These are phyloP conservation scores for Bruguiera gymnorhiza DNA, from an alignment of 345 rosid genomes.

Conservation along the genomic window DNA sequence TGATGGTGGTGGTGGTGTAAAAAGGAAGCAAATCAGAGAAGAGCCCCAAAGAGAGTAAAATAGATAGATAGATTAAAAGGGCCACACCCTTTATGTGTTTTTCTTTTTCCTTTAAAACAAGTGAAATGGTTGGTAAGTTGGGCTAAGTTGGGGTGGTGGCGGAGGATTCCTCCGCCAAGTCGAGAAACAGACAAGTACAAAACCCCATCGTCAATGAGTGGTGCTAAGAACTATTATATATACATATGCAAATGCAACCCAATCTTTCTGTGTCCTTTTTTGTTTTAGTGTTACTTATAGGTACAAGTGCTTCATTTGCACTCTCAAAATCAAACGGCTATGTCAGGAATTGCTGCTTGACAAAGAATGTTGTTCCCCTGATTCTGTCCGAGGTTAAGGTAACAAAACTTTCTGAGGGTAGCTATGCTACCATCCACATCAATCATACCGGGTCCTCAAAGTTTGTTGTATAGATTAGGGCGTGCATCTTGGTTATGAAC, in stretches of 20 bases:
- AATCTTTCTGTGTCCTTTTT: conserved; percentile 13
- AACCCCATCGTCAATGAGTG: conserved; percentile 78
- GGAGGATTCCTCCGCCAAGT: conserved; percentile 43
- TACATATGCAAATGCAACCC: conserved; percentile 5
- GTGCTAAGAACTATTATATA: conserved; percentile 18
- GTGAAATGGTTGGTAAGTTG: conserved; percentile 34
- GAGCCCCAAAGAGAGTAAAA: conserved; percentile 20
- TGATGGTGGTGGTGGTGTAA: conserved; percentile 10
- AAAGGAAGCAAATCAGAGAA: conserved; percentile 29
- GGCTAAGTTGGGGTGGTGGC: conserved; percentile 37
- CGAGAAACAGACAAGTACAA: conserved; percentile 34
- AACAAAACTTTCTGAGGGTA: neutral
- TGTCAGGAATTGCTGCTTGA: neutral
- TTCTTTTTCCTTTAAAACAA: neutral
- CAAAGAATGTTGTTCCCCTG: neutral
- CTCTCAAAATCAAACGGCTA: conserved; percentile 12
- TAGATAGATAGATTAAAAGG: conserved; percentile 7
- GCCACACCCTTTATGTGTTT: neutral
- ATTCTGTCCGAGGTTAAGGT: neutral
- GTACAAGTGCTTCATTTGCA: neutral
- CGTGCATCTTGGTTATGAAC: too few relatives aligned
- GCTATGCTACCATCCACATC: too few relatives aligned
- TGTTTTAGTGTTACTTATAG: neutral
- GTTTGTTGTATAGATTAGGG: neutral
- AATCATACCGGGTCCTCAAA: neutral